Percentiles rank a stretch among this genome's conserved stretches.
phyloP scores from a whole-genome alignment of 148 eudicot species.

The Gaultheria prostrata region DNA sequence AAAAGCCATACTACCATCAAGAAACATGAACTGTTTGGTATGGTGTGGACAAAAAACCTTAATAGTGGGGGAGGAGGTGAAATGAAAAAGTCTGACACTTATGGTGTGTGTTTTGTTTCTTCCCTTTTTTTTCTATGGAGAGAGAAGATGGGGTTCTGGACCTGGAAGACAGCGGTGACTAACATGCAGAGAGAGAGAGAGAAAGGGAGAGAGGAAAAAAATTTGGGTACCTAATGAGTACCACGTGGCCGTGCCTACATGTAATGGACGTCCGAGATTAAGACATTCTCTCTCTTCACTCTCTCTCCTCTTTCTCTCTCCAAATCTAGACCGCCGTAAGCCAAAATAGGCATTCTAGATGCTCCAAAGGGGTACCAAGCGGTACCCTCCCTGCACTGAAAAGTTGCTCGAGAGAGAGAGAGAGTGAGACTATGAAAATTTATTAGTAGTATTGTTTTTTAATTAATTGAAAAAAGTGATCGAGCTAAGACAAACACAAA shows the following conservation, averaged over 20 bases:
- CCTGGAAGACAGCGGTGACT: not conserved
- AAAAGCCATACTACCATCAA: constrained; percentile 13
- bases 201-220: constrained; percentile 17
- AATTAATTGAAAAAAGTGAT: not conserved
- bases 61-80: not conserved
- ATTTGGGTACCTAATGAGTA: too few relatives aligned
- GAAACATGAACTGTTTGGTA: not conserved
- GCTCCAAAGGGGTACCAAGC: too few relatives aligned
- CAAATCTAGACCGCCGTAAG: too few relatives aligned
- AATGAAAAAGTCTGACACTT: not conserved
- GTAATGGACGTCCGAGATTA: too few relatives aligned
- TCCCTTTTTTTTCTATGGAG: not conserved
- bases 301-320: too few relatives aligned
- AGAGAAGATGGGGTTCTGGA: constrained; percentile 1
- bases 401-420: too few relatives aligned
- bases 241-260: too few relatives aligned
- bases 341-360: too few relatives aligned
- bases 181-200: not conserved
- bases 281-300: too few relatives aligned
- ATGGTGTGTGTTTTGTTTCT: constrained; percentile 15
- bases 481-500: not conserved
- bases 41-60: not conserved
- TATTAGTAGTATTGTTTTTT: too few relatives aligned
- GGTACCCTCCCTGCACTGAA: too few relatives aligned
- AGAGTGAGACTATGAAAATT: too few relatives aligned